Evolutionary conservation across 129 eudicot genomes (phyloP).

Genomic region (Centaurea solstitialis): DNA sequence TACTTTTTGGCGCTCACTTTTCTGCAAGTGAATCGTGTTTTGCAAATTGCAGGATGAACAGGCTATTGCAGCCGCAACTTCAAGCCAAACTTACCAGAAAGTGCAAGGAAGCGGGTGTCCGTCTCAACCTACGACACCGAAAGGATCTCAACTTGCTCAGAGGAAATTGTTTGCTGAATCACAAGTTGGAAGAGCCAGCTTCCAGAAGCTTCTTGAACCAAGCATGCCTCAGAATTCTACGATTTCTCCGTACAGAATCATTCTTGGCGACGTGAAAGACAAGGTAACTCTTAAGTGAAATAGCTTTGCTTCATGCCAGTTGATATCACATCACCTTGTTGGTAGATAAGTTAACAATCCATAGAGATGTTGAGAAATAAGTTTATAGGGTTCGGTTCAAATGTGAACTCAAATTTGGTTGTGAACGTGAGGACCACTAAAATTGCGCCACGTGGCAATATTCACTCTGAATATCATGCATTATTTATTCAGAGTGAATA

Average conservation of each 20-base stretch:
- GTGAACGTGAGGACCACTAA: too few relatives aligned
- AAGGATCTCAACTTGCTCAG: constrained; percentile 31
- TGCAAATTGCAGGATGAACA: constrained; percentile 50
- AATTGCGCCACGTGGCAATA: too few relatives aligned
- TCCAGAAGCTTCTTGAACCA: constrained; percentile 91
- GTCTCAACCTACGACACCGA: constrained; percentile 39
- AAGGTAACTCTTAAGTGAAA: constrained; percentile 54
- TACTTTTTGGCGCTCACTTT: background rate
- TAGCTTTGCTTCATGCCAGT: background rate
- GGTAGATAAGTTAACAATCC: background rate
- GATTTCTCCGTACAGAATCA: constrained; percentile 83
- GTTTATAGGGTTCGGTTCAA: too few relatives aligned
- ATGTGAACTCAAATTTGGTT: too few relatives aligned
- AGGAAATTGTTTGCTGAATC: constrained; percentile 69
- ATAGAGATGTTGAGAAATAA: background rate
- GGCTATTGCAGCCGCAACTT: constrained; percentile 26
- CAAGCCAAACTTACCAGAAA: constrained; percentile 29
- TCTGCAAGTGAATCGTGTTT: constrained; percentile 4
- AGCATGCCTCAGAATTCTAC: constrained; percentile 70
- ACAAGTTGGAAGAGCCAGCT: constrained; percentile 73
- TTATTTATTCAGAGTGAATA: too few relatives aligned
- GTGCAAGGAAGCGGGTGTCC: constrained; percentile 38
- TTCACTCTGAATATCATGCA: too few relatives aligned
- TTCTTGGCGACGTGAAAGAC: constrained; percentile 89
- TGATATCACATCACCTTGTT: background rate